These are phyloP conservation scores for Cerrena zonata DNA, from an alignment of 1,284 basidiomycete genomes.

Conservation along the genomic window DNA sequence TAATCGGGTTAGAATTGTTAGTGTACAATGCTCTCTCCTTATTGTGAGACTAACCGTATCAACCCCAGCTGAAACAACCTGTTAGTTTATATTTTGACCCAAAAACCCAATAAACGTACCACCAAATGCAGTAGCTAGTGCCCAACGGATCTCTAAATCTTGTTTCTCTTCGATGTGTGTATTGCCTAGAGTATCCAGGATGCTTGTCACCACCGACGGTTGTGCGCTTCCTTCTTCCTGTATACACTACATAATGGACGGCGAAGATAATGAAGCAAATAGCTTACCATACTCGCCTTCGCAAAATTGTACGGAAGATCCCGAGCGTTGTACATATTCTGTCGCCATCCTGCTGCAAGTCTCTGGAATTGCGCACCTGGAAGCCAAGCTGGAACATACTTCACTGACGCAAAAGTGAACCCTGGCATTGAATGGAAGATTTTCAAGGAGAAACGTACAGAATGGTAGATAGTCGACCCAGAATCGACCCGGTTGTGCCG, in stretches of 20 bases:
- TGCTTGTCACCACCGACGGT: background rate
- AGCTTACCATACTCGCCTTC: background rate
- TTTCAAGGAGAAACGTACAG: background rate
- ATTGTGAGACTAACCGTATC: background rate
- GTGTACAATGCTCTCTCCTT: no score
- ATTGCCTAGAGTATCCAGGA: background rate
- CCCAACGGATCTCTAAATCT: background rate
- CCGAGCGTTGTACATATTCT: background rate
- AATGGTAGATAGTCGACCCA: background rate
- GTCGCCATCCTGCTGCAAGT: conserved; percentile 48
- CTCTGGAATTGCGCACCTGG: conserved; percentile 32
- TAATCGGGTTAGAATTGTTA: background rate
- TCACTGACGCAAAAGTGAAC: conserved; percentile 17
- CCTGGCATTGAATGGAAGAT: background rate
- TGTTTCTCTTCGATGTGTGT: background rate
- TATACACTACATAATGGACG: background rate
- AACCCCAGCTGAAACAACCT: background rate
- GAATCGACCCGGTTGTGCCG: background rate
- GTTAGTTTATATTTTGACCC: no score
- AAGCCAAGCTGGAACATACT: conserved; percentile 29
- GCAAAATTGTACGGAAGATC: background rate
- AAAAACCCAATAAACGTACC: no score
- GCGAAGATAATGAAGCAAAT: background rate
- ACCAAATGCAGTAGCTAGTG: background rate
- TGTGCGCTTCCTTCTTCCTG: background rate